Evolutionary conservation across 2,329 filamentous ascomycete species (phyloP), one percentile per base, ranked within the genome.

Genomic region (Diaporthe longicolla): DNA sequence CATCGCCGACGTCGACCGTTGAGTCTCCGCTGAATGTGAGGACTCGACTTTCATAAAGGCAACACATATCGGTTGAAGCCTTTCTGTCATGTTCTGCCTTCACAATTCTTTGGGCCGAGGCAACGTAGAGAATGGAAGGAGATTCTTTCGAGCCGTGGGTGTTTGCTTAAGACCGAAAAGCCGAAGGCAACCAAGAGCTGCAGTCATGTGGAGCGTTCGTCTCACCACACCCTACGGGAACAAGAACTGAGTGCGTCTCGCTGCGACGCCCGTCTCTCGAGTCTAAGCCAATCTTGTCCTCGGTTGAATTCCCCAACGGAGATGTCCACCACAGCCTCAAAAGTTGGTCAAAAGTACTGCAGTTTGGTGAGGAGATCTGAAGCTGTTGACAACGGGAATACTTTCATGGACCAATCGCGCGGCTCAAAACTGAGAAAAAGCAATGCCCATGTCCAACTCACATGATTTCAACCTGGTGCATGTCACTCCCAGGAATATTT

Each of bases 201-300:
- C 69, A 59, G 55, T 37, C 43, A 52, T 71, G 69, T 71, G 69
- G 69, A 61, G 55, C 29, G 35, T 40, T 45, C 43, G 35, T 43
- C 29, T 66, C 61, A 66, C 61, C 61, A 66, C 57, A 40, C 57
- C 69, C 52, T 32, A 50, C 37, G 37, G 50, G 26, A 19, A 17
- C 26, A 37, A 43, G 37, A 10, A 45, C 29, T n/a, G 35, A 57
- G 35, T 35, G 17, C 35, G 2, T 21, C 48, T 43, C 68, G 48
- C 50, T 59, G 40, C 26, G 40, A 59, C 50, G 40, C 68, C 40
- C 57, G n/a, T 50, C 59, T 32, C 40, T 59, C 26, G 40, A 59
- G 54, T 48, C 54, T 48, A 59, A 29, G 29, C 68, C 29, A 48
- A 8, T 26, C n/a, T 37, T 19, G 43, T 61, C 29, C 43, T 59